Evolutionary conservation across 305 asterid genomes (phyloP), one percentile per base, ranked within the genome.

Genomic region (Plantago rigida): DNA sequence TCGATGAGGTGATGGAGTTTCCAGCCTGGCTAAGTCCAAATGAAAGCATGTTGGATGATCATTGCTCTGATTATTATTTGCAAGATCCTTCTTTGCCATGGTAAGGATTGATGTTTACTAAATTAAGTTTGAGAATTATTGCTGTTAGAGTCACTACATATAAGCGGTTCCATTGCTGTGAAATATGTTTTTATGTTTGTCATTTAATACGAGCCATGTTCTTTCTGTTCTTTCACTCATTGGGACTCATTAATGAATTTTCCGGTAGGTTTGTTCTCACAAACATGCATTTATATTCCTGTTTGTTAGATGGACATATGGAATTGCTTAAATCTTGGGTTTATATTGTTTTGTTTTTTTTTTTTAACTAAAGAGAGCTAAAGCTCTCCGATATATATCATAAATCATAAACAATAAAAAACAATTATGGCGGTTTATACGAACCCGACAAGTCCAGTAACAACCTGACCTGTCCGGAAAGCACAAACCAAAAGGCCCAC

Each of bases 141-240:
- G 46, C 9, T 9, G 1, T 1, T 41, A 41, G 46, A 41, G 10
- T 2, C 12, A 9, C 9, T 39, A 4, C 58, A 53, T 29, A 41
- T 54, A 54, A 54, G 56, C 3, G 28, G 3, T 67, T 3, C 13
- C 58, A 50, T 59, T 65, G 68, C 36, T 42, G 57, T 42, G 56
- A 31, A 60, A 72, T 12, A 50, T 49, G 59, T 55, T 71, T 47
- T 67, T 71, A 31, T 73, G 66, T 63, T 72, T 65, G 65, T 63
- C 44, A 17, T 28, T 51, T 17, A 51, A 51, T 51, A 51, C 22
- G 56, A 17, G 34, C 34, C 56, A 51, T 51, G 56, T 51, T 51
- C 28, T 68, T 65, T 24, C 56, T 62, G 69, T 63, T 54, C 59
- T 63, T 51, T 41, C 63, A 55, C 47, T 56, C 61, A 58, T 47